Evolutionary conservation across 139 green algal genomes (phyloP), one percentile per base, ranked within the genome.

Genomic region (Auxenochlorella protothecoides): DNA sequence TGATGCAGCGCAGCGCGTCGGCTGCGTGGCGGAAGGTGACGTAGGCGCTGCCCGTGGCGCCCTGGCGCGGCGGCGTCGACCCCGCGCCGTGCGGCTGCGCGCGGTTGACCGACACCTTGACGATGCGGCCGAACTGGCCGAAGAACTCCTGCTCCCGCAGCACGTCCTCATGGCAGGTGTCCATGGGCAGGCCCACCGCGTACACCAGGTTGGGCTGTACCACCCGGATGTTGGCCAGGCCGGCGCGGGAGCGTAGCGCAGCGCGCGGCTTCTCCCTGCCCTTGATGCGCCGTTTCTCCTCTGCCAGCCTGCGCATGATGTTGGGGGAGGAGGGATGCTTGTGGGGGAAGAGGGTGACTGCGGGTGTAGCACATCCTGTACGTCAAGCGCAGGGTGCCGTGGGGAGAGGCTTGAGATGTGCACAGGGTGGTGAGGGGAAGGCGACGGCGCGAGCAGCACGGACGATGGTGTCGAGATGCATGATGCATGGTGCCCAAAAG

Each of bases 181-280:
- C 81, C 68, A 96, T 71, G 11, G 83, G 73, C 56, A 97, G 69
- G 7, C 92, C 92, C 64, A 97, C 88, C 2, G 86, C 86, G 74
- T 97, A 97, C 11, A 97, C 92, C 69, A 97, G 82, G 79, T 93
- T 96, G 62, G 86, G 83, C 85, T 97, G 92, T 9, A 97, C 85
- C 54, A 97, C 92, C 2, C 92, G 82, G 27, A 97, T 82, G 71
- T 95, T 92, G 69, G 85, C 78, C 72, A 92, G 51, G 65, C 11
- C 57, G 9, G 16, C 3, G 11, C 59, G 13, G 13, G 13, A 64
- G 59, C 59, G 59, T 2, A 64, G 59, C 59, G 59, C 59, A 64
- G 59, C 59, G 71, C 55, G 55, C 4, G 71, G 71, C 66, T 72
- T 72, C 66, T 77, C 72, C 53, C 68, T 72, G 53, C 80, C 78